phyloP scores from a whole-genome alignment of 148 eudicot genomes.

The Camellia lanceoleosa region DNA sequence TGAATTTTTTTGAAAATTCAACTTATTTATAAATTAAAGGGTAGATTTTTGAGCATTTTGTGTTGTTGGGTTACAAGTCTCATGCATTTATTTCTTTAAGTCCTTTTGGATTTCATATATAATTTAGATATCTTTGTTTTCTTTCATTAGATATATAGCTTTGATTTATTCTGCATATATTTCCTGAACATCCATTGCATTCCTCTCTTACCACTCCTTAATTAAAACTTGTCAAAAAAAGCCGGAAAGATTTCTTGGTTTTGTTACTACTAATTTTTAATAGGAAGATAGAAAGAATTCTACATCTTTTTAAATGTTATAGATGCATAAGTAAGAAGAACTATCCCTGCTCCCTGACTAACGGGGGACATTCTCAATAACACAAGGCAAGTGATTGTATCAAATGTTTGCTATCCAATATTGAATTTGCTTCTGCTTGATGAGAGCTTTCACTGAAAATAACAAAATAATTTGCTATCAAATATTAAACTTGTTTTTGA shows the following conservation, averaged over 20 bases:
- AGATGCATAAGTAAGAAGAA: neutral
- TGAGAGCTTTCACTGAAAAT: neutral
- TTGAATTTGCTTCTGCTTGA: neutral
- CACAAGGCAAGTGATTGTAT: neutral
- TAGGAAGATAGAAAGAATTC: neutral
- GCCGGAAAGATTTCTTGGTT: neutral
- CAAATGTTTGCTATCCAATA: neutral
- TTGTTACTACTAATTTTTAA: neutral
- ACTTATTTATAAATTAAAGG: neutral
- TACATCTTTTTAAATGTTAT: neutral
- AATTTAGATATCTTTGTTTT: neutral
- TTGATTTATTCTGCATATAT: neutral
- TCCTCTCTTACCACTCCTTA: neutral
- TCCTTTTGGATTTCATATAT: neutral
- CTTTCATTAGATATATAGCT: neutral
- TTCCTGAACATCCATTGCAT: neutral
- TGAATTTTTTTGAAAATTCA: neutral
- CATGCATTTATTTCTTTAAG: neutral
- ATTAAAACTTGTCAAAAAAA: neutral
- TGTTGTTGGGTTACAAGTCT: neutral
- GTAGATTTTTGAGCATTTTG: slow-evolving; percentile 5
- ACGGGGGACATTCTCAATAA: neutral
- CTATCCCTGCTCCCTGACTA: neutral
- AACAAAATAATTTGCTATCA: too few species aligned
- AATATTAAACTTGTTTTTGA: neutral